Evolutionary conservation across 371 early-diverging fungal species (phyloP).

Genomic region (Mortierella sp.): DNA sequence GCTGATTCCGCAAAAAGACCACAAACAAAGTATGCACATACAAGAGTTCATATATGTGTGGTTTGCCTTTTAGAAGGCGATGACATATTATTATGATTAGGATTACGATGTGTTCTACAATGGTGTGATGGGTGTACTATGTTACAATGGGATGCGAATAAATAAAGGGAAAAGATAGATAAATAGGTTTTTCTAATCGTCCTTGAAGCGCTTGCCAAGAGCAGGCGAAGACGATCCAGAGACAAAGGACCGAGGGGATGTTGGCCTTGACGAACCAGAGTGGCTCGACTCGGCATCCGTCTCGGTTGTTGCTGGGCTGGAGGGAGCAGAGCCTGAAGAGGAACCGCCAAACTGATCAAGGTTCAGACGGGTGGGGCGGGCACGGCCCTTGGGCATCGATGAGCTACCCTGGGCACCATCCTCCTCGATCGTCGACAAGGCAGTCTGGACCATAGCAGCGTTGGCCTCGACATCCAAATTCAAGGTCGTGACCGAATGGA

Average conservation of each 20-base stretch:
- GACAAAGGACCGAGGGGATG: slow-evolving; percentile 44
- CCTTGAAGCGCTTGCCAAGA: slow-evolving; percentile 52
- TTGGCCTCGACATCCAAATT: slow-evolving; percentile 49
- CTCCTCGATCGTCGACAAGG: slow-evolving; percentile 36
- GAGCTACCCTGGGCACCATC: slow-evolving; percentile 2
- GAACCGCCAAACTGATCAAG: slow-evolving; percentile 23
- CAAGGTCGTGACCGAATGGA: slow-evolving; percentile 40
- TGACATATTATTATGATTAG: background rate
- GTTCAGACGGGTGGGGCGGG: slow-evolving; percentile 43
- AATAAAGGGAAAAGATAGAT: background rate
- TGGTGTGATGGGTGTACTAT: slow-evolving; percentile 6
- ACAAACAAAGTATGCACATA: no score
- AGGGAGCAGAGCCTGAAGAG: slow-evolving; percentile 17
- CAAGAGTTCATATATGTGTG: background rate
- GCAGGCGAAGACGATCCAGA: slow-evolving; percentile 41
- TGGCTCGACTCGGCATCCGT: slow-evolving; percentile 7
- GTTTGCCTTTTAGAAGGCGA: background rate
- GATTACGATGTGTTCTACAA: background rate
- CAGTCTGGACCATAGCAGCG: slow-evolving; percentile 25
- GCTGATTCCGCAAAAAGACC: no score
- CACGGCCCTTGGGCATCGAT: slow-evolving; percentile 31
- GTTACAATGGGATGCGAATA: slow-evolving; percentile 4
- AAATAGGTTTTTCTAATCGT: slow-evolving; percentile 23
- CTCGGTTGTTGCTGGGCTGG: slow-evolving; percentile 33
- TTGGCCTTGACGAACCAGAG: slow-evolving; percentile 40